phyloP scores from a whole-genome alignment of 768 basidiomycete species.

The Russula lepida region DNA sequence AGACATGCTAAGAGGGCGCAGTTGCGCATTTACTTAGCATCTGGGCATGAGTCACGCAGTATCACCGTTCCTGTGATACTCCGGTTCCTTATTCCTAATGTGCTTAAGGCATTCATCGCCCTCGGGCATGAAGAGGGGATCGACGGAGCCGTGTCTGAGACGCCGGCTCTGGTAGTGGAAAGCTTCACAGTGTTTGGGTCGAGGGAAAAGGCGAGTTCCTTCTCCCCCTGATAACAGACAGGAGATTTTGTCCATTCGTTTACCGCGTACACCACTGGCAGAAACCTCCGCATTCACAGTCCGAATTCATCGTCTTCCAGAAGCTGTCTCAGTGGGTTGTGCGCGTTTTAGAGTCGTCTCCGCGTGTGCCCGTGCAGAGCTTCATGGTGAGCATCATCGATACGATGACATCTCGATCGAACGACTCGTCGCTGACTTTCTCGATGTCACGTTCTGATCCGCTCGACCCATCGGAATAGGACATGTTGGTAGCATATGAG shows the following conservation, averaged over 20 bases:
- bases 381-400: slow-evolving; percentile 37
- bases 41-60: slow-evolving; percentile 18
- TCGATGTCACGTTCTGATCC: neutral
- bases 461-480: slow-evolving; percentile 29
- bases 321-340: slow-evolving; percentile 60
- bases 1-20: slow-evolving; percentile 28
- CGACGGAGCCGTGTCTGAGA: neutral
- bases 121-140: slow-evolving; percentile 28
- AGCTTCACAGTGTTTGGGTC: slow-evolving; percentile 65
- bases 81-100: slow-evolving; percentile 55
- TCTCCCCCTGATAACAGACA: neutral
- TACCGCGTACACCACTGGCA: slow-evolving; percentile 23
- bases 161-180: slow-evolving; percentile 41
- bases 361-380: slow-evolving; percentile 43
- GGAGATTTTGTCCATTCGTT: neutral
- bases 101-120: slow-evolving; percentile 57
- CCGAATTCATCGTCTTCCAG: slow-evolving; percentile 56
- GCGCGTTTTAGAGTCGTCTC: slow-evolving; percentile 47
- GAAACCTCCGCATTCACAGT: slow-evolving; percentile 64
- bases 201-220: slow-evolving; percentile 48
- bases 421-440: neutral
- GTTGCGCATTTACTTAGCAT: slow-evolving; percentile 50
- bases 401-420: neutral
- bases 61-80: slow-evolving; percentile 35
- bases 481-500: slow-evolving; percentile 46